Evolutionary conservation across 306 rosid genomes (phyloP).

Genomic region (Mucuna pruriens): DNA sequence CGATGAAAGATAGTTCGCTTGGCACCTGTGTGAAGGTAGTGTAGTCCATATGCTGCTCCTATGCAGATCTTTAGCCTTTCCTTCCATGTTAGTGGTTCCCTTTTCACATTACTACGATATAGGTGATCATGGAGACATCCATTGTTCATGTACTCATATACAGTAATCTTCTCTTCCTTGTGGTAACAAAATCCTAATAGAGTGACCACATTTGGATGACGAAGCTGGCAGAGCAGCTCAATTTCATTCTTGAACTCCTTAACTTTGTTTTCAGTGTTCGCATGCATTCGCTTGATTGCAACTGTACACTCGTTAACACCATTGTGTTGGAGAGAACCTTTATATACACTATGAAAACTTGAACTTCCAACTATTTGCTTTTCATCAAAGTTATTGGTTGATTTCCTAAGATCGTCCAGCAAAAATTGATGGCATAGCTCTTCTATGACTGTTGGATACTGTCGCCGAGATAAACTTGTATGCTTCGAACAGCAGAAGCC

Average conservation of each 20-base stretch:
- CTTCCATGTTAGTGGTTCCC: slow-evolving; percentile 32
- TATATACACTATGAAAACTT: neutral
- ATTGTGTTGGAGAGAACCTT: slow-evolving; percentile 12
- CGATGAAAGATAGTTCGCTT: slow-evolving; percentile 11
- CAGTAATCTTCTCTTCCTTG: slow-evolving; percentile 21
- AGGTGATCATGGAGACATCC: neutral
- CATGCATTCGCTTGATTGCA: neutral
- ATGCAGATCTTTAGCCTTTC: slow-evolving; percentile 39
- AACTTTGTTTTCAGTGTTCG: neutral
- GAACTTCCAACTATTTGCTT: neutral
- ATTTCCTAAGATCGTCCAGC: slow-evolving; percentile 12
- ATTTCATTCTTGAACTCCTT: slow-evolving; percentile 20
- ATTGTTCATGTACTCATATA: slow-evolving; percentile 4
- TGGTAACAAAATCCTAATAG: slow-evolving; percentile 31
- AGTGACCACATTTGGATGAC: slow-evolving; percentile 19
- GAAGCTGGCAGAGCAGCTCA: slow-evolving; percentile 31
- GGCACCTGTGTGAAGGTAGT: slow-evolving; percentile 41
- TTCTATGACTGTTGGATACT: slow-evolving; percentile 13
- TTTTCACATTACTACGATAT: neutral
- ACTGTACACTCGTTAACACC: neutral
- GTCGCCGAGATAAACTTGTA: neutral
- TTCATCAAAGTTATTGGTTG: slow-evolving; percentile 29
- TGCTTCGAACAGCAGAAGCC: neutral
- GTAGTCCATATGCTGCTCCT: slow-evolving; percentile 37
- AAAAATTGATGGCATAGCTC: slow-evolving; percentile 36